Base-by-base conservation (phyloP, 345 rosid genomes). In the Citrus glauca region DNA sequence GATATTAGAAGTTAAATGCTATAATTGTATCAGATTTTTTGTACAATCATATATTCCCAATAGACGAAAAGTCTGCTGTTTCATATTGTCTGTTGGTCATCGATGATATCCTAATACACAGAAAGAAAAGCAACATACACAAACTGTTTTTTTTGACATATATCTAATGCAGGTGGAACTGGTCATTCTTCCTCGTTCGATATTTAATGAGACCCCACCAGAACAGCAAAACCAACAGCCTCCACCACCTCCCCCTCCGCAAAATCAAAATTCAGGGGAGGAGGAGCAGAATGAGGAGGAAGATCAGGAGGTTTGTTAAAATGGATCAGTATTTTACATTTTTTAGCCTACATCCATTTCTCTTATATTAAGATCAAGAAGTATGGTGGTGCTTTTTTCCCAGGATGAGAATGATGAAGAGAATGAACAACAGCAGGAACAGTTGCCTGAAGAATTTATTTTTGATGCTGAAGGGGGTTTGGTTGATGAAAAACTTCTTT, bases 391-490 rank as follows among this genome's bases (percentile, higher is more conserved):
- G 78, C 77, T 66, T 81, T 81, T 37, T 63, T 32, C 78, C 73
- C 83, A 95, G 98, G 97, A 92, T 80, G 95, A 92, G 11, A 86
- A 35, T 77, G 88, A 93, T 82, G 91, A 93, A 82, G 98, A 93
- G 81, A 90, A 95, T 70, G 96, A 95, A 86, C 91, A 95, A 77
- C 94, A 93, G 84, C 94, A 93, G 81, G 96, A 91, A 45, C 98
- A 95, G 83, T 75, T 95, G 88, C 99, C 99, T 72, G 98, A 95
- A 19, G 98, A 93, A 79, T 95, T 95, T 84, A 90, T 95, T 81
- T 90, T 95, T 90, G 99, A 95, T 83, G 99, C 99, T 53, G 97
- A 93, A 86, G 99, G 99, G 30, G 99, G 99, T 68, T 81, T 95
- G 86, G 98, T 95, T 61, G 99, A 95, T 84, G 99, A 95, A 85